Conservation (phyloP, 2,329 filamentous ascomycete species). For the Sclerotinia minor region DNA sequence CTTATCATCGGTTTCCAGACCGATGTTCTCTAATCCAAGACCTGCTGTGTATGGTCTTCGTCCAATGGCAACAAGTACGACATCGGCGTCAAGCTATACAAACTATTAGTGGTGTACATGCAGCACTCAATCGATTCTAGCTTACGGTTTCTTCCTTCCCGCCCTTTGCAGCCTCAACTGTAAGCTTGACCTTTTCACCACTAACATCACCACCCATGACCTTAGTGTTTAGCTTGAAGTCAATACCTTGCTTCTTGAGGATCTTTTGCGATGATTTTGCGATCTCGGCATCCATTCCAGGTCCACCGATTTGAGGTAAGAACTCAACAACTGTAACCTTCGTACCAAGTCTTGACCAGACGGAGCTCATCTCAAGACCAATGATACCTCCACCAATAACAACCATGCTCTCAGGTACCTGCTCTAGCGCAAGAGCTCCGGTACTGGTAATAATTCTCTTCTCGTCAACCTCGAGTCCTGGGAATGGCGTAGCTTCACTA, state of each 20-base stretch:
- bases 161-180: slow-evolving; percentile 90
- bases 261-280: slow-evolving; percentile 91
- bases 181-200: slow-evolving; percentile 75
- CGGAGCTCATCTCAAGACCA: slow-evolving; percentile 95
- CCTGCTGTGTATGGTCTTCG: slow-evolving; percentile 91
- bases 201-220: slow-evolving; percentile 81
- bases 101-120: slow-evolving; percentile 7
- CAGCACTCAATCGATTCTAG: slow-evolving; percentile 28
- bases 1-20: slow-evolving; percentile 86
- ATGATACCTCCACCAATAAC: slow-evolving; percentile 99
- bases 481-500: slow-evolving; percentile 93
- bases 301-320: slow-evolving; percentile 91
- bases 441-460: slow-evolving; percentile 97
- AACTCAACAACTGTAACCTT: slow-evolving; percentile 98
- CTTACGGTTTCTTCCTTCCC: slow-evolving; percentile 89
- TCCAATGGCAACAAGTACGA: slow-evolving; percentile 94
- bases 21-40: slow-evolving; percentile 90
- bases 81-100: slow-evolving; percentile 82
- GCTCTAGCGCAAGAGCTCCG: slow-evolving; percentile 81
- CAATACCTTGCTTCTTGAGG: slow-evolving; percentile 92
- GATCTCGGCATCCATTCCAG: slow-evolving; percentile 94
- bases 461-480: slow-evolving; percentile 93
- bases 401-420: slow-evolving; percentile 94
- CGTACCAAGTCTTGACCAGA: slow-evolving; percentile 90
- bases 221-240: slow-evolving; percentile 98